Evolutionary conservation across 352 stramenopile species (phyloP).

Genomic region (Elongisporangium prolatum): DNA sequence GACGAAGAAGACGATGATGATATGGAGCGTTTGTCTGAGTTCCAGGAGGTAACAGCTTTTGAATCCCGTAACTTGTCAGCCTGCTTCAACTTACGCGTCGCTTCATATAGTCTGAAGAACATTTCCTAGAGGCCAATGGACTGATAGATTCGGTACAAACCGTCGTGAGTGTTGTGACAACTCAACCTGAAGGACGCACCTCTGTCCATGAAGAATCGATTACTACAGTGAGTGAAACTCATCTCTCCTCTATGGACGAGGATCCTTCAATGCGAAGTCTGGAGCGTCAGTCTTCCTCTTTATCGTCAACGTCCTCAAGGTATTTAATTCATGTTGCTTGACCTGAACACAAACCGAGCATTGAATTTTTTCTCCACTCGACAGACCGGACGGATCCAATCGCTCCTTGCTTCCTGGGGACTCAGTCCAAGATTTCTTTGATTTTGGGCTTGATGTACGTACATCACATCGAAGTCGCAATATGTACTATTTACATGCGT

Average conservation of each 20-base stretch:
- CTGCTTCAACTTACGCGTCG: neutral
- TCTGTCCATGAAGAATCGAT: neutral
- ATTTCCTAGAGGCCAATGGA: conserved; percentile 68
- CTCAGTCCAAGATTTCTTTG: neutral
- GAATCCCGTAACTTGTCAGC: neutral
- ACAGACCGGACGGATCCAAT: neutral
- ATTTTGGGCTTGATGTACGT: neutral
- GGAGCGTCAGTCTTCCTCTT: neutral
- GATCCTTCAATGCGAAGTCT: neutral
- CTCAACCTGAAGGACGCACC: conserved; percentile 13
- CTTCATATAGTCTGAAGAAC: conserved; percentile 44
- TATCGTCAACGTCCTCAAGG: neutral
- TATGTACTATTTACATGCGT: neutral
- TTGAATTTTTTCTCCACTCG: neutral
- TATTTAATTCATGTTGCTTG: neutral
- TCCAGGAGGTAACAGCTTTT: conserved; percentile 46
- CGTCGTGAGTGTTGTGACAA: conserved; percentile 54
- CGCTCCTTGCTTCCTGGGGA: neutral
- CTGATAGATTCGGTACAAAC: conserved; percentile 82
- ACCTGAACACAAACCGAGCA: neutral
- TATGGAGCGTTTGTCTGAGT: conserved; percentile 64
- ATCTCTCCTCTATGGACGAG: neutral
- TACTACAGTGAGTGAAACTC: neutral
- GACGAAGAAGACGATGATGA: conserved; percentile 41
- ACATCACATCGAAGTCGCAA: neutral